Evolutionary conservation across 192 early-diverging fungal genomes (phyloP).

Genomic region (Linnemannia exigua): DNA sequence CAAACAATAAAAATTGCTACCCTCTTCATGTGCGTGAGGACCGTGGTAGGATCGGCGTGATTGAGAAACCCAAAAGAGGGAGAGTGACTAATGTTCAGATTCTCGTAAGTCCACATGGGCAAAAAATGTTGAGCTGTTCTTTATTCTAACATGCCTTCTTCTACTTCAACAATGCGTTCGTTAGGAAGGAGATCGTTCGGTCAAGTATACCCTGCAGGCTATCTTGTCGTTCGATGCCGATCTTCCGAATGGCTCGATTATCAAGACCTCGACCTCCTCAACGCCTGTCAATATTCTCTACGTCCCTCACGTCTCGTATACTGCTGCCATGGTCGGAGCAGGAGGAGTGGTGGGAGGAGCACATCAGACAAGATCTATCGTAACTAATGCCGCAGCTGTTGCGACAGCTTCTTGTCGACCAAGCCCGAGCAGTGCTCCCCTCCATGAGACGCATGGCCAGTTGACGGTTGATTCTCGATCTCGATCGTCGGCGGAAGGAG

Average conservation of each 20-base stretch:
- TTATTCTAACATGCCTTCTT: constrained; percentile 9
- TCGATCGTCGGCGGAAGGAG: not conserved
- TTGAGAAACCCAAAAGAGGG: not conserved
- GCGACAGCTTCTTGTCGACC: not conserved
- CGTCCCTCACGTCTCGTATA: constrained; percentile 28
- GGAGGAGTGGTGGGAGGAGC: not conserved
- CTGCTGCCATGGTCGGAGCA: not conserved
- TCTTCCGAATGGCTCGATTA: not conserved
- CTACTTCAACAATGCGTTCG: not conserved
- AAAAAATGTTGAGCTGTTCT: not conserved
- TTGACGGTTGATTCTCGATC: not conserved
- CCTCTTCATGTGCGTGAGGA: not conserved
- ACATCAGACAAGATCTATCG: not conserved
- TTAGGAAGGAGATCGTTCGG: constrained; percentile 22
- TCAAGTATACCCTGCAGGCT: constrained; percentile 27
- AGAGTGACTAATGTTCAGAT: not conserved
- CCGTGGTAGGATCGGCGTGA: not conserved
- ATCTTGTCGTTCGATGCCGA: constrained; percentile 11
- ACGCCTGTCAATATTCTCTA: constrained; percentile 16
- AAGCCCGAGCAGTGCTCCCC: not conserved
- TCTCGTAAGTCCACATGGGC: not conserved
- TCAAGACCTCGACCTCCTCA: constrained; percentile 24
- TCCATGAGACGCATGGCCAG: constrained; percentile 10
- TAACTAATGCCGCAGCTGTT: not conserved
- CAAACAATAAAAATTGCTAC: not conserved